Base-by-base conservation (phyloP, 202 grass and related monocot genomes). In the Dendrocalamus latiflorus region DNA sequence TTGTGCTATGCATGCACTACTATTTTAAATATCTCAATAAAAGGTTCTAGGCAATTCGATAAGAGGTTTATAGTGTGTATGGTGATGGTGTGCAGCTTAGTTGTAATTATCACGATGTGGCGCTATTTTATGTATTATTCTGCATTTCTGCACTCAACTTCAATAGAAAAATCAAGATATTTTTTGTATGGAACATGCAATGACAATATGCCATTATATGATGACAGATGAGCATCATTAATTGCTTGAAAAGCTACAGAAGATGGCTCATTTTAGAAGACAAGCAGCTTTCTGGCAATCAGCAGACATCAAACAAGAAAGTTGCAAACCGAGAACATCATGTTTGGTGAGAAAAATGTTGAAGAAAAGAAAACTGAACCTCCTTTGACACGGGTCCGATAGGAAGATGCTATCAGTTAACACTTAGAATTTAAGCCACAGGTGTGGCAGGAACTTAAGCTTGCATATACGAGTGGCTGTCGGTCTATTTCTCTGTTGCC, bases 391-490 rank as follows among this genome's bases (percentile, higher is more conserved):
- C 2, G 86, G 86, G 80, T 84, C 72, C 28, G 68, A 80, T 82
- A 53, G 64, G 15, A 92, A 74, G 83, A 79, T 25, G 38, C 53
- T 72, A 87, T 78, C 87, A 61, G 86, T 82, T 42, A 74, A 89
- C 88, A 81, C 90, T 90, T 92, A 20, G 71, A 71, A 87, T 80
- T 76, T 73, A 73, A 43, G 90, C 24, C 57, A 68, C 47, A 20
- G 54, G 39, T 48, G 53, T 76, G 48, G 13, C 37, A 70, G 53
- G 62, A 68, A 55, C 78, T 54, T 73, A 79, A 86, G 59, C 78
- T 78, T 76, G 73, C 22, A 53, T 82, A 88, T 88, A 56, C 18
- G 43, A 78, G 85, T 90, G 78, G 3, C 76, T 86, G 38, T 92
- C 90, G 55, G 33, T 65, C 72, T 30, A 60, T 71, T 10, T 41